Evolutionary conservation across 2,329 filamentous ascomycete species (phyloP).

Genomic region (Whalleya microplaca): DNA sequence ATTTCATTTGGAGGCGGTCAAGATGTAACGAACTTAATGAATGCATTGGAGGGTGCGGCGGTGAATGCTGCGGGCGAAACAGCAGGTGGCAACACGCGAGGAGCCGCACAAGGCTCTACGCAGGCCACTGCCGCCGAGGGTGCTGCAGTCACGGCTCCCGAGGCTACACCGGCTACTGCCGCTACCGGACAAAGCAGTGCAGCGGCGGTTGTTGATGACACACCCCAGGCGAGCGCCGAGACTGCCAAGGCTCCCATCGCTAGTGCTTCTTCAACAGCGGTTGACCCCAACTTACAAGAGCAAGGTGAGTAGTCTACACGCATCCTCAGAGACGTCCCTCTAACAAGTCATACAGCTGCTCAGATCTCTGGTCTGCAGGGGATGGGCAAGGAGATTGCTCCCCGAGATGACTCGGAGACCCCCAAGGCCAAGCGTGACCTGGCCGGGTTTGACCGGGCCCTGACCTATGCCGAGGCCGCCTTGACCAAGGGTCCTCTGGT

Average conservation of each 20-base stretch:
- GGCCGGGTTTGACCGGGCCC: constrained; percentile 45
- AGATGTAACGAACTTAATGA: constrained; percentile 50
- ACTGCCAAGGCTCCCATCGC: background rate
- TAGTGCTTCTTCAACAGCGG: constrained; percentile 18
- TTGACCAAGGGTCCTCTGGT: constrained; percentile 44
- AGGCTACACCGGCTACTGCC: constrained; percentile 8
- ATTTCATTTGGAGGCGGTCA: constrained; percentile 44
- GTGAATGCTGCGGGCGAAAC: constrained; percentile 36
- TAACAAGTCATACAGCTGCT: constrained; percentile 35
- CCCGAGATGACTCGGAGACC: constrained; percentile 38
- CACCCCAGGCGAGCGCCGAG: constrained; percentile 6
- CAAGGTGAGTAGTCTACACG: constrained; percentile 37
- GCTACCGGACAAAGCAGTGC: constrained; percentile 15
- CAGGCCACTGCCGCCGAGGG: background rate
- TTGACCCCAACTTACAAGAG: constrained; percentile 40
- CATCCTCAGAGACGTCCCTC: background rate
- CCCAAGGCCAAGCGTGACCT: constrained; percentile 42
- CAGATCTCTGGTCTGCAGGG: constrained; percentile 50
- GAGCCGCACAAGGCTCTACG: constrained; percentile 16
- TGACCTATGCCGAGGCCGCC: constrained; percentile 44
- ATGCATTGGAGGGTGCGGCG: constrained; percentile 51
- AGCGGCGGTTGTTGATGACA: constrained; percentile 17
- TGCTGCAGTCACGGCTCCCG: constrained; percentile 28
- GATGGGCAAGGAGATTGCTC: constrained; percentile 53
- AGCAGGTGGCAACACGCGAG: constrained; percentile 20